Conservation (phyloP, 371 early-diverging fungal species). For the Syncephalastrum monosporum region DNA sequence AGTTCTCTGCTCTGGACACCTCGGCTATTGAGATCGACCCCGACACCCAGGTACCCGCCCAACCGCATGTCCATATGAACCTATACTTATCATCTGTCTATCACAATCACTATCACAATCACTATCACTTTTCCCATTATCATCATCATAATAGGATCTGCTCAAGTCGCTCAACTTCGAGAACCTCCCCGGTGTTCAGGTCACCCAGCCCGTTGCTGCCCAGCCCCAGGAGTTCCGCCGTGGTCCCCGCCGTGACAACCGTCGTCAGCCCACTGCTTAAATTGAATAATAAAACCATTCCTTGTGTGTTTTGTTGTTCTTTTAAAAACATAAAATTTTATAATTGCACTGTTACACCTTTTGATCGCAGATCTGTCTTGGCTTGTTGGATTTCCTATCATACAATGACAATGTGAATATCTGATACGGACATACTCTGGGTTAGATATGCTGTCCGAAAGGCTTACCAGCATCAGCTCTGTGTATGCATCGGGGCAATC, state of each 20-base stretch:
- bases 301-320: too few species aligned
- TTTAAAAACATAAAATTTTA: constrained; percentile 3
- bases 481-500: constrained; percentile 89
- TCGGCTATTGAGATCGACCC: constrained; percentile 94
- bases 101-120: not conserved
- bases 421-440: too few species aligned
- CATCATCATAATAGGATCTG: constrained; percentile 65
- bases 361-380: constrained; percentile 59
- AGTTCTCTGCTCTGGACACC: constrained; percentile 96
- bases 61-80: constrained; percentile 8
- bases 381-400: constrained; percentile 63
- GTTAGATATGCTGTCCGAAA: not conserved
- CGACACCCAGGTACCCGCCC: constrained; percentile 73
- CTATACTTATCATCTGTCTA: constrained; percentile 13
- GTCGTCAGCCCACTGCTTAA: constrained; percentile 22
- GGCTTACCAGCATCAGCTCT: constrained; percentile 71
- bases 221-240: constrained; percentile 22
- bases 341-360: constrained; percentile 44
- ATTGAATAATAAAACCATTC: too few species aligned
- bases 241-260: constrained; percentile 36
- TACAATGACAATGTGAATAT: constrained; percentile 8
- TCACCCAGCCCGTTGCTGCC: constrained; percentile 50
- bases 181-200: constrained; percentile 71
- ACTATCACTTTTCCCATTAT: too few species aligned
- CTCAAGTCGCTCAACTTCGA: constrained; percentile 96